phyloP scores from a whole-genome alignment of 2,329 filamentous ascomycete genomes.

The Cladophialophora psammophila region DNA sequence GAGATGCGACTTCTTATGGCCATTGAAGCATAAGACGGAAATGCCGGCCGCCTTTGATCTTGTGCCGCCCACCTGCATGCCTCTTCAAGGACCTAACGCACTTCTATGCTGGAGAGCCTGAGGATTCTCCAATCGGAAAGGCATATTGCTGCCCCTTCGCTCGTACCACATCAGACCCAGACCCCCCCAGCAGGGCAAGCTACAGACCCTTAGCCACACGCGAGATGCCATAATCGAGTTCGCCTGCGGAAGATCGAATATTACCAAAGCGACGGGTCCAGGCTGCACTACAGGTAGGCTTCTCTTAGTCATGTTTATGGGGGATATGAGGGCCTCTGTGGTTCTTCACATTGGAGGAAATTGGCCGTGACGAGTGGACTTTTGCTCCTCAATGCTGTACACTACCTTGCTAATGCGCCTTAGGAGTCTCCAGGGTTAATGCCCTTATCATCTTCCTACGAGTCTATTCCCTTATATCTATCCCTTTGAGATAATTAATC shows the following conservation, averaged over 20 bases:
- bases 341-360: slow-evolving; percentile 19
- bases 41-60: neutral
- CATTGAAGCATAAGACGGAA: slow-evolving; percentile 10
- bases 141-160: neutral
- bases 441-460: neutral
- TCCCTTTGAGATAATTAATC: slow-evolving; percentile 4
- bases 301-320: slow-evolving; percentile 19
- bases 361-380: slow-evolving; percentile 7
- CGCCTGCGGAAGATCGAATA: slow-evolving; percentile 13
- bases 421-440: neutral
- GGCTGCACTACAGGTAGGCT: slow-evolving; percentile 1
- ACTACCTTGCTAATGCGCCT: slow-evolving; percentile 8
- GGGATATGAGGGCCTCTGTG: neutral
- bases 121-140: neutral
- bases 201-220: slow-evolving; percentile 2
- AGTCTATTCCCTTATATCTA: slow-evolving; percentile 14
- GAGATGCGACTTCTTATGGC: slow-evolving; percentile 18
- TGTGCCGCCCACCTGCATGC: slow-evolving; percentile 1
- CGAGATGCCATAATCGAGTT: slow-evolving; percentile 18
- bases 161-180: slow-evolving; percentile 1
- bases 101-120: neutral
- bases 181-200: neutral
- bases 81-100: slow-evolving; percentile 7
- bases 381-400: slow-evolving; percentile 12
- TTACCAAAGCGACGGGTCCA: slow-evolving; percentile 21